phyloP scores from a whole-genome alignment of 2,329 filamentous ascomycete genomes.

The Xylariaceae sp. region DNA sequence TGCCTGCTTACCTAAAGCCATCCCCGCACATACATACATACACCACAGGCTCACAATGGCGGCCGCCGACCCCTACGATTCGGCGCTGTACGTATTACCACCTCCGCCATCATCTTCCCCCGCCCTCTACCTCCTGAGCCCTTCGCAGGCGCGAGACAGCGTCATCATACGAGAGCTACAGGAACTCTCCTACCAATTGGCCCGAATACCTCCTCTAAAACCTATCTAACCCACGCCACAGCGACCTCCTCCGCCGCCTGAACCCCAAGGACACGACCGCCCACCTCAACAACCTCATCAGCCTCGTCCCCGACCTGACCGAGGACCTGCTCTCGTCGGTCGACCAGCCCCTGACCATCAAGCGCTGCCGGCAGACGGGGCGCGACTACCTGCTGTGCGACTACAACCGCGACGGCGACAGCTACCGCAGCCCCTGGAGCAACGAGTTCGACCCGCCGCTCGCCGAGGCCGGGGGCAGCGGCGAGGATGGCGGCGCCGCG shows the following conservation, averaged over 20 bases:
- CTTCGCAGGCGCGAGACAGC: too few species aligned
- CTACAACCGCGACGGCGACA: constrained; percentile 98
- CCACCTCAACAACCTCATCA: constrained; percentile 86
- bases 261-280: constrained; percentile 87
- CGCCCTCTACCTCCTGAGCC: constrained; percentile 5
- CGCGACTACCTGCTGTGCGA: constrained; percentile 98
- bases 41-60: constrained; percentile 33
- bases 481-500: constrained; percentile 61
- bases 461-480: constrained; percentile 51
- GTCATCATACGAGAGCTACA: too few species aligned
- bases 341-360: constrained; percentile 86
- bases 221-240: constrained; percentile 33
- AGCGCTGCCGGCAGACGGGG: constrained; percentile 80
- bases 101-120: constrained; percentile 2
- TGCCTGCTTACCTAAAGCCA: too few species aligned
- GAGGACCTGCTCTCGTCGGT: constrained; percentile 98
- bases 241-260: constrained; percentile 95
- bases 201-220: too few species aligned
- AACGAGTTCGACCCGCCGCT: constrained; percentile 96
- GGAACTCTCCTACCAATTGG: too few species aligned
- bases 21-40: too few species aligned
- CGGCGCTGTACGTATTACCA: constrained; percentile 59
- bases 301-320: constrained; percentile 83
- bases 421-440: constrained; percentile 97
- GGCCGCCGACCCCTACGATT: constrained; percentile 66